Base-by-base conservation (phyloP, 31 red algal species). In the Odonthalia washingtoniensis region DNA sequence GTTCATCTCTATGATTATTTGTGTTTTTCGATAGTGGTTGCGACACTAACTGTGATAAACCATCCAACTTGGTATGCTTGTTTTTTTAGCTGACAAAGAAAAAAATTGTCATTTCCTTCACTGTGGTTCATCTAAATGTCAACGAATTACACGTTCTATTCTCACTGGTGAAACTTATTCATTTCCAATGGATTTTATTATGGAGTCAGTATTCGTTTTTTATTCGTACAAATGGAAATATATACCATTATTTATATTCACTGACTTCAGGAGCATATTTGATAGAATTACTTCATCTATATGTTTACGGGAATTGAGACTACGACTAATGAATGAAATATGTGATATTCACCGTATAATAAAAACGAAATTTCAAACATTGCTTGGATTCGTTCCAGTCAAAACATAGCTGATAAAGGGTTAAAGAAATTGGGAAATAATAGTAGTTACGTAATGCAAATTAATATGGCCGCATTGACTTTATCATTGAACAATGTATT, bases 1-100 rank as follows among this genome's bases (percentile, higher is more conserved):
- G 40, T 9, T 18, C 4, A 26, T 41, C 36, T 17, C 0, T 75
- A 17, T 26, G 36, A 41, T 9, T 75, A n/a, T 40, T 38, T 36
- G 40, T 75, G 26, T 75, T 75, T 0, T 41, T 75, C 40, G 72
- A 75, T 75, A 41, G 12, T 35, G 72, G 72, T 75, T 40, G 36
- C 0, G 40, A 75, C 36, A 36, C 32, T 4, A 75, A 40, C 41
- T 5, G 0, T 9, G 72, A 0, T 75, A 75, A 36, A 41, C 72
- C n/a, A 0, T n/a, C 0, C 5, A 75, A 17, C 36, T 75, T 5
- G 72, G 72, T 5, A n/a, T 75, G 17, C 41, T 75, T 40, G 0
- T 75, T 33, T 75, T 33, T 42, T 36, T 75, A 38, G 35, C 4
- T 36, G 30, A 75, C 30, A 36, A 75, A n/a, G 27, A 24, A 9